Conservation (phyloP, 768 basidiomycete genomes). For the Boletus reticulatus region DNA sequence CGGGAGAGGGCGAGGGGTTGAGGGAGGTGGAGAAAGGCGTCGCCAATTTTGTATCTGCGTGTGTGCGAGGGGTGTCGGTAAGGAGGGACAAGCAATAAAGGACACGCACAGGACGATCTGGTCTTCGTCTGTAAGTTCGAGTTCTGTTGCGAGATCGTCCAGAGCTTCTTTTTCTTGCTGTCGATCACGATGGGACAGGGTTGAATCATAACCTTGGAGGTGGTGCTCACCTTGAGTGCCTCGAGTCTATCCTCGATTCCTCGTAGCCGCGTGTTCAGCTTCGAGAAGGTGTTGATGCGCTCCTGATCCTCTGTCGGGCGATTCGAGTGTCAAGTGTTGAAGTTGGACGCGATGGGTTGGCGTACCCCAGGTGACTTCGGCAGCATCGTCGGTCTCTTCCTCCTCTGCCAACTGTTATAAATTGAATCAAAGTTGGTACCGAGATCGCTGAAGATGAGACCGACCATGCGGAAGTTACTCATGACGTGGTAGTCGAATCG, state of each 20-base stretch:
- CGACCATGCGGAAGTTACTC: conserved; percentile 59
- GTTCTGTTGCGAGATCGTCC: conserved; percentile 83
- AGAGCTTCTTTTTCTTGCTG: conserved; percentile 95
- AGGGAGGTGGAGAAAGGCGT: conserved; percentile 80
- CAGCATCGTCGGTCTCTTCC: conserved; percentile 71
- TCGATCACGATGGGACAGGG: not conserved
- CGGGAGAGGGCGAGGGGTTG: conserved; percentile 65
- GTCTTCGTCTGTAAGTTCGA: conserved; percentile 88
- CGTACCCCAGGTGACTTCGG: conserved; percentile 85
- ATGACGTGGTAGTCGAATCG: conserved; percentile 4
- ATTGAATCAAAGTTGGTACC: no score
- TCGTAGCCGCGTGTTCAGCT: conserved; percentile 77
- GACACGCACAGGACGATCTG: conserved; percentile 68
- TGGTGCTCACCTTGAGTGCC: conserved; percentile 58
- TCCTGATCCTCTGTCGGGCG: conserved; percentile 70
- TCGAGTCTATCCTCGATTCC: conserved; percentile 71
- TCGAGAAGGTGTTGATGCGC: conserved; percentile 88
- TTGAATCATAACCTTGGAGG: no score
- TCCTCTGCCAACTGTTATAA: conserved; percentile 55
- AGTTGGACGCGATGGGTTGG: not conserved
- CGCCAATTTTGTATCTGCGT: conserved; percentile 82
- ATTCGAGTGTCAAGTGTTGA: not conserved
- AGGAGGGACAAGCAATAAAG: not conserved
- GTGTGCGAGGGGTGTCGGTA: not conserved
- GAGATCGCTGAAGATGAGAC: conserved; percentile 1